phyloP scores from a whole-genome alignment of 2,329 filamentous ascomycete species.

The Verticillium nonalfalfae region DNA sequence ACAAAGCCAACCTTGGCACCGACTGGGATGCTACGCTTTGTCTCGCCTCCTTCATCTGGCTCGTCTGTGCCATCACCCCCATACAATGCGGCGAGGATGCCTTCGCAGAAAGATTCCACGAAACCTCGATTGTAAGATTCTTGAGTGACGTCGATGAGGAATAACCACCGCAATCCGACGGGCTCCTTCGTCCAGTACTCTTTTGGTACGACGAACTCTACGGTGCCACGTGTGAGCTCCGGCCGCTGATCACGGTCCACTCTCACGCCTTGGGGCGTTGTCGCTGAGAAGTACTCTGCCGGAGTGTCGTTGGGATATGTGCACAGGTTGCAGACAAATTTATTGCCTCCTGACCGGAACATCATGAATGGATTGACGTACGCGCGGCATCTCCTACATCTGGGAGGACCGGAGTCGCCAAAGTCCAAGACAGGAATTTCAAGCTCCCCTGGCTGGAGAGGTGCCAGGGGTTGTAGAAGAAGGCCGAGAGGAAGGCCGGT shows the following conservation, averaged over 20 bases:
- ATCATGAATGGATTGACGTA: constrained; percentile 99
- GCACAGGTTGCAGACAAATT: constrained; percentile 97
- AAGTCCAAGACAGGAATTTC: constrained; percentile 92
- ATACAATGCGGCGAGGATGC: constrained; percentile 80
- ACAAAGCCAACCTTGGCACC: constrained; percentile 90
- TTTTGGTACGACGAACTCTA: constrained; percentile 94
- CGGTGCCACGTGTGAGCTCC: constrained; percentile 84
- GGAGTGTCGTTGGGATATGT: constrained; percentile 94
- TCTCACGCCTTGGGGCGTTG: constrained; percentile 77
- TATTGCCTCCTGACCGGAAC: constrained; percentile 88
- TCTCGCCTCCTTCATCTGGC: constrained; percentile 45
- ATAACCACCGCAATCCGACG: constrained; percentile 80
- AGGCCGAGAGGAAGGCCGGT: constrained; percentile 85
- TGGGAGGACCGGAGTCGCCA: constrained; percentile 81
- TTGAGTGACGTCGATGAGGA: constrained; percentile 88
- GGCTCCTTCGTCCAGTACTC: constrained; percentile 98
- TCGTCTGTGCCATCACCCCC: constrained; percentile 52
- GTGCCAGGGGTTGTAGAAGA: constrained; percentile 80
- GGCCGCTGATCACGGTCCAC: constrained; percentile 85
- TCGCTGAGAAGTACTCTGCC: constrained; percentile 87
- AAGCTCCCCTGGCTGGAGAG: constrained; percentile 75
- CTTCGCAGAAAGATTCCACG: constrained; percentile 82
- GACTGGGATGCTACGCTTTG: constrained; percentile 57
- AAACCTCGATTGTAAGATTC: constrained; percentile 89
- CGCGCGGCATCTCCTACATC: constrained; percentile 85